Evolutionary conservation across 805 yeast genomes (phyloP).

Genomic region (Sungouiella blattae): DNA sequence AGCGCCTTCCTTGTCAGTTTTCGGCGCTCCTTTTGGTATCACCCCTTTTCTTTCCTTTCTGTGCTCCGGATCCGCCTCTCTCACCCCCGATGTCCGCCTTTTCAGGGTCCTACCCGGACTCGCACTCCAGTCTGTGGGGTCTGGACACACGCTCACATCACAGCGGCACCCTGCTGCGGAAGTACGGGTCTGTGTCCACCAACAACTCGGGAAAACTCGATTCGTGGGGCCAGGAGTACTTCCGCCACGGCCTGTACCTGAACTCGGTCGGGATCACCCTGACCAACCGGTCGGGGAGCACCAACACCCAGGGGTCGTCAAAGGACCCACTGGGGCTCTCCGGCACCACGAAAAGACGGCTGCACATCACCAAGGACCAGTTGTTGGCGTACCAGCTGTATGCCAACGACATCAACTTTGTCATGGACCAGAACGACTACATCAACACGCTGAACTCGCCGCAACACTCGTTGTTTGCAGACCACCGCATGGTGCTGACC

Average conservation of each 20-base stretch:
- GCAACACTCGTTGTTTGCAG: constrained; percentile 5
- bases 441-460: constrained; percentile 11
- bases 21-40: no score
- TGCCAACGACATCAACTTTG: constrained; percentile 23
- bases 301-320: not conserved
- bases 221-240: not conserved
- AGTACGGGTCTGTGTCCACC: no score
- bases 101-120: no score
- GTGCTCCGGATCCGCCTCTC: no score
- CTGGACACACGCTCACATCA: no score
- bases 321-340: no score
- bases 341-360: not conserved
- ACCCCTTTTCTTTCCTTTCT: no score
- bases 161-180: no score
- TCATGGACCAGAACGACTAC: constrained; percentile 17
- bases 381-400: constrained; percentile 21
- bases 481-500: constrained; percentile 13
- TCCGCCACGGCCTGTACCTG: not conserved
- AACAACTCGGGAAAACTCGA: no score
- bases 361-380: constrained; percentile 10
- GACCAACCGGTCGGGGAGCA: not conserved
- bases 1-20: no score
- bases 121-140: no score
- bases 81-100: no score
- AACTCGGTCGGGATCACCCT: not conserved